These are phyloP conservation scores for Vickermania spadyakhi DNA, from an alignment of 208 protist genomes.

Conservation along the genomic window DNA sequence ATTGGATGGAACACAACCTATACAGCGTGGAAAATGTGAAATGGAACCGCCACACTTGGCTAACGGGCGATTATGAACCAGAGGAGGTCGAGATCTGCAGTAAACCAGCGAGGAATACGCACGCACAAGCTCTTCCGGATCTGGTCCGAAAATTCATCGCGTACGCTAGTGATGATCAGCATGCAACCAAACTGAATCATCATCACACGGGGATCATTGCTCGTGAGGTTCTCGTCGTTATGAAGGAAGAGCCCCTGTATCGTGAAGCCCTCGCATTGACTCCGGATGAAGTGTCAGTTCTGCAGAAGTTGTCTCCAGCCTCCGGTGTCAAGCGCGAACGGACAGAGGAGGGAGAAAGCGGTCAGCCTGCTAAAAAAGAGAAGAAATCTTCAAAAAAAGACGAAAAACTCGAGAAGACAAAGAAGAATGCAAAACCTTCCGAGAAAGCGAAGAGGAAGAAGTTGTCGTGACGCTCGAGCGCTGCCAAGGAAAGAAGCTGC, in stretches of 20 bases:
- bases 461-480: no score
- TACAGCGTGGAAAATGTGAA: conserved; percentile 61
- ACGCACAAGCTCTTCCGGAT: conserved; percentile 52
- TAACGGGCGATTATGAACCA: conserved; percentile 48
- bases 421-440: no score
- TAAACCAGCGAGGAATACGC: conserved; percentile 63
- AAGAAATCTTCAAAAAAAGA: conserved; percentile 4
- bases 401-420: not conserved
- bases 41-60: conserved; percentile 87
- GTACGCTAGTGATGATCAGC: conserved; percentile 16
- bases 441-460: no score
- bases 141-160: conserved; percentile 49
- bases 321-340: conserved; percentile 1
- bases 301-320: conserved; percentile 38
- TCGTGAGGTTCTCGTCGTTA: conserved; percentile 61
- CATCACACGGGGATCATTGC: conserved; percentile 64
- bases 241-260: conserved; percentile 39
- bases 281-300: conserved; percentile 15
- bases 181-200: conserved; percentile 31
- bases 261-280: conserved; percentile 45
- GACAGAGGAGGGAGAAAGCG: not conserved
- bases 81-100: conserved; percentile 80
- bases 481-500: no score
- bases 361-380: not conserved
- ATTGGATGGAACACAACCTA: conserved; percentile 82